Percentiles rank a stretch among this genome's conserved stretches.
These are phyloP conservation scores for Apiotrichum mycotoxinovorans DNA, from an alignment of 1,284 basidiomycete genomes.

Conservation along the genomic window DNA sequence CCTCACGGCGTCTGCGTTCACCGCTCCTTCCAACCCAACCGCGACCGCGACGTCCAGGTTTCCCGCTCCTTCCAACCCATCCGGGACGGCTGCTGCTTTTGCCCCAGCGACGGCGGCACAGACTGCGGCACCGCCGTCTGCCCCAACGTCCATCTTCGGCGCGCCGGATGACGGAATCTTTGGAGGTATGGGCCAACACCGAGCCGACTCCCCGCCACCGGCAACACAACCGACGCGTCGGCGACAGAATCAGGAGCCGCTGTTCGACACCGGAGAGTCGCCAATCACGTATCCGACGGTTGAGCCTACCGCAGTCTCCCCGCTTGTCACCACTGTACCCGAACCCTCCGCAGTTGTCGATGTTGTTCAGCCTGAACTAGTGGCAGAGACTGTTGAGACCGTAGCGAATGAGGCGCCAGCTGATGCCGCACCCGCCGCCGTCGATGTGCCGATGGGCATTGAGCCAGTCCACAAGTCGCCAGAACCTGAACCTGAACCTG, in stretches of 20 bases:
- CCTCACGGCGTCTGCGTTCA: no score
- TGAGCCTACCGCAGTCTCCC: no score
- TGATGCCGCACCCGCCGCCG: neutral
- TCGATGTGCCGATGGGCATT: neutral
- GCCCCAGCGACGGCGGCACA: neutral
- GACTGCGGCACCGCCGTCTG: neutral
- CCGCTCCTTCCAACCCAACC: no score
- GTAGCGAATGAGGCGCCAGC: neutral
- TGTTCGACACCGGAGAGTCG: conserved; percentile 2
- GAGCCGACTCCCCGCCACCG: no score
- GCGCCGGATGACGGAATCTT: neutral
- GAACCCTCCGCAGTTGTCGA: no score
- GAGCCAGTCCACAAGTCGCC: no score
- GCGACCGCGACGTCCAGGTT: no score
- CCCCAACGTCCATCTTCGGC: neutral
- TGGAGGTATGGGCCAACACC: neutral
- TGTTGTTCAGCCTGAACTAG: neutral
- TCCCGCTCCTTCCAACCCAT: neutral
- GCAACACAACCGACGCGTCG: neutral
- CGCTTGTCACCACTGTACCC: no score
- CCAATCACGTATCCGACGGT: neutral
- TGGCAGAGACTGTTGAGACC: neutral
- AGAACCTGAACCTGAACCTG: no score
- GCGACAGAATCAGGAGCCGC: neutral
- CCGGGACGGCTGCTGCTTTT: neutral